Base-by-base conservation (phyloP, 257 asterid genomes). In the Fraxinus anomala region DNA sequence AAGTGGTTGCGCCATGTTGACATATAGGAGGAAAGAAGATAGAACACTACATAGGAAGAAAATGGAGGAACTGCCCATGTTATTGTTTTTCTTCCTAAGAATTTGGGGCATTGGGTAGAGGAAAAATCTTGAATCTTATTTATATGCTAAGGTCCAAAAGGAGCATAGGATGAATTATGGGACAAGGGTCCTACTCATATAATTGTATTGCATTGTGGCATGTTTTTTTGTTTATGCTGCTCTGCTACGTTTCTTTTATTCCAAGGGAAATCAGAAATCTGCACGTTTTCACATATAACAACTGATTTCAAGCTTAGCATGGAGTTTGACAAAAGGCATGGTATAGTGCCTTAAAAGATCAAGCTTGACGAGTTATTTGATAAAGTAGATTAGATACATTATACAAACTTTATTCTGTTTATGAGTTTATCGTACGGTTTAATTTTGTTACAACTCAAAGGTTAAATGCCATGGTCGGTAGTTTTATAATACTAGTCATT, bases 1-100 rank as follows among this genome's bases (percentile, higher is more conserved):
- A 37, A 95, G 97, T 19, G 94, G 93, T 30, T 80, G 89, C 1
- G 91, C 84, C 59, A 68, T 83, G 78, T 26, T 33, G n/a, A 77
- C 31, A 6, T 61, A 11, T 16, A 76, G 47, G 6, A 75, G 31
- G 5, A 75, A 36, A 1, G 76, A 56, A 28, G 80, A 42, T 19
- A 80, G 73, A 66, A 75, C n/a, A 56, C 31, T 39, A 39, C 44
- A 68, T 23, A 78, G 19, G 42, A 74, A 47, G 71, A 83, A 49
- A 76, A 39, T 39, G 13, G 13, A 39, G 12, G 44, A 39, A 39
- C 14, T 84, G 73, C 78, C 75, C 86, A 82, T 83, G n/a, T 42
- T 39, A 39, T 34, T 1, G 56, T 33, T 40, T 51, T 78, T 61
- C 68, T 61, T 61, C 14, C 44, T 8, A 7, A 21, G 67, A 59